Base-by-base conservation (phyloP, 2,329 filamentous ascomycete genomes). In the Penicillium decumbens region DNA sequence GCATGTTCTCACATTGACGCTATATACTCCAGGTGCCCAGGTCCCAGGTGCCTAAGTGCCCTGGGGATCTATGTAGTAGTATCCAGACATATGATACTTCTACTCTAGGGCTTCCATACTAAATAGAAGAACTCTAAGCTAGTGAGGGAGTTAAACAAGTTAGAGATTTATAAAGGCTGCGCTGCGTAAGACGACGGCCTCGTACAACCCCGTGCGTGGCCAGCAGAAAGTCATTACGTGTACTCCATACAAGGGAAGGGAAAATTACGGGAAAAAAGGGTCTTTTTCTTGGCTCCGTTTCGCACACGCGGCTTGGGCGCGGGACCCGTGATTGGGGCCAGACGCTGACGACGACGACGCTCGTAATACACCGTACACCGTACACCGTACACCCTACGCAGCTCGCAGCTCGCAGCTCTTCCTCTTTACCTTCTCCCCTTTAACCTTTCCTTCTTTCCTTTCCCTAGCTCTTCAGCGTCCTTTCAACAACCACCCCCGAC, bases 281-380 rank as follows among this genome's bases (percentile, higher is more conserved):
- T 64, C 60, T 63, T 61, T 62, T 57, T 53, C 57, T 62, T 58
- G 56, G 57, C 49, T 53, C 58, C 58, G 54, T 62, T 63, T 61
- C 53, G 60, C 60, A 67, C 64, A 68, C 67, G 67, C 67, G 67
- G 67, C 67, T 65, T 67, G 64, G 57, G 56, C 57, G 61, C 56
- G 57, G 59, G 56, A 53, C 58, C 54, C 56, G 56, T 68, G 65
- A 69, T 68, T 69, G 65, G 66, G 62, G 61, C 55, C 49, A 60
- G 50, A 63, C 58, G 67, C 67, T 69, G 67, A 69, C 67, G 67
- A 69, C 66, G 67, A 69, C 67, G 67, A 69, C 66, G 66, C 65
- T 65, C 61, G 57, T 60, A 57, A 60, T 60, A 50, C 54, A n/a
- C 41, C 43, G 53, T 53, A 57, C 20, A 18, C 15, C 15, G 15